Evolutionary conservation across 2,329 filamentous ascomycete species (phyloP), one percentile per base, ranked within the genome.

Genomic region (Lachnellula suecica): DNA sequence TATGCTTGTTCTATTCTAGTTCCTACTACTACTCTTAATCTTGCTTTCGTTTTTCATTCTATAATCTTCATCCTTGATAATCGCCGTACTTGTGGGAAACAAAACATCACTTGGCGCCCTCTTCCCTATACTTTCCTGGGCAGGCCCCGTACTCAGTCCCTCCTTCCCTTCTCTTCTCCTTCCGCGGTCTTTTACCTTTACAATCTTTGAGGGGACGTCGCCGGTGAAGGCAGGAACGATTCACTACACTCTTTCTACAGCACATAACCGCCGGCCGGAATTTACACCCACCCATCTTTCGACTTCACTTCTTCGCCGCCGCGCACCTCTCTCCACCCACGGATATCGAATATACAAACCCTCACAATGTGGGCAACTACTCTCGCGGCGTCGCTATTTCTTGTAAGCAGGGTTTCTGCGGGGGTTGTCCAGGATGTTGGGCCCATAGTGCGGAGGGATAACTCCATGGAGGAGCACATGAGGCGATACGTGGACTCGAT

Each of bases 401-500:
- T 68, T 37, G 51, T 54, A 22, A 58, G 64, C 37, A 56, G 60
- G 58, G 66, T 63, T 35, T 58, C 62, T 46, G 63, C 63, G 8
- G 58, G 57, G 44, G 44, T 60, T 45, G 23, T 61, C 31, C 46
- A 50, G 29, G 57, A 63, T 53, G 60, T 52, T 41, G 55, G 55
- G 44, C 54, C 53, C 8, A 40, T 67, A 43, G 47, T 63, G 40
- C 54, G 60, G 25, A 59, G 59, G 49, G 60, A 57, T 41, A 52
- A 58, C 22, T 55, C 51, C 42, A 56, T 62, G 49, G 64, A 68
- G 49, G 53, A 60, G 38, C 49, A 49, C 23, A 59, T 64, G 54
- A 59, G 60, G 42, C 62, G 66, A 62, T 66, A 66, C 47, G 62
- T 65, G 25, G 59, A 66, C 15, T 49, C 56, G 20, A 52, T 66